A percentile compares a stretch with the other conserved stretches of the same genome.
phyloP scores from a whole-genome alignment of 768 basidiomycete species.

The Brasilioporus rufonigricans region DNA sequence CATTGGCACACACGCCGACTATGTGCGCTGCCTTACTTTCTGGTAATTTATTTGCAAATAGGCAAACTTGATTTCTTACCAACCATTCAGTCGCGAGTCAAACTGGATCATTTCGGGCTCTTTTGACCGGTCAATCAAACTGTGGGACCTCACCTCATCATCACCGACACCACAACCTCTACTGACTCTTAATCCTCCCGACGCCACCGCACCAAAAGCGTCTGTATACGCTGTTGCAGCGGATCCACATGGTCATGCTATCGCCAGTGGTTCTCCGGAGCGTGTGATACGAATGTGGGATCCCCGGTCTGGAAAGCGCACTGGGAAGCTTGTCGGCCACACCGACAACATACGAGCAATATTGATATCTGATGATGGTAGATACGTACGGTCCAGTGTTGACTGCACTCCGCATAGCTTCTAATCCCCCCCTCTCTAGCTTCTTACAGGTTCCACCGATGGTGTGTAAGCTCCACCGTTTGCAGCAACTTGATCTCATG shows the following conservation, averaged over 20 bases:
- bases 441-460: slow-evolving; percentile 85
- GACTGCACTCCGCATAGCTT: slow-evolving; percentile 1
- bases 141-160: slow-evolving; percentile 79
- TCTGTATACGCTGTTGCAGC: slow-evolving; percentile 78
- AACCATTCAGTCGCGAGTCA: slow-evolving; percentile 58
- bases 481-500: slow-evolving; percentile 12
- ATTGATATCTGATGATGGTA: slow-evolving; percentile 83
- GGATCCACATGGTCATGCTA: slow-evolving; percentile 73
- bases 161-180: slow-evolving; percentile 48
- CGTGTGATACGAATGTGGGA: slow-evolving; percentile 92
- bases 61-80: slow-evolving; percentile 10
- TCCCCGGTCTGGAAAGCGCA: slow-evolving; percentile 78
- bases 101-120: slow-evolving; percentile 92
- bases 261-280: slow-evolving; percentile 92
- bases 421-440: slow-evolving; percentile 35
- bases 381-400: slow-evolving; percentile 62
- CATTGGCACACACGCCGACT: slow-evolving; percentile 80
- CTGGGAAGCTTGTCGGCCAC: slow-evolving; percentile 88
- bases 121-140: slow-evolving; percentile 89
- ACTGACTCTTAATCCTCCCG: slow-evolving; percentile 64
- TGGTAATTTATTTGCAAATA: slow-evolving; percentile 43
- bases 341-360: slow-evolving; percentile 96
- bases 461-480: slow-evolving; percentile 31
- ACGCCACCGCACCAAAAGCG: slow-evolving; percentile 62
- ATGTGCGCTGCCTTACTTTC: slow-evolving; percentile 76